Evolutionary conservation across 306 rosid genomes (phyloP), one percentile per base, ranked within the genome.

Genomic region (Adenanthera pavonina): DNA sequence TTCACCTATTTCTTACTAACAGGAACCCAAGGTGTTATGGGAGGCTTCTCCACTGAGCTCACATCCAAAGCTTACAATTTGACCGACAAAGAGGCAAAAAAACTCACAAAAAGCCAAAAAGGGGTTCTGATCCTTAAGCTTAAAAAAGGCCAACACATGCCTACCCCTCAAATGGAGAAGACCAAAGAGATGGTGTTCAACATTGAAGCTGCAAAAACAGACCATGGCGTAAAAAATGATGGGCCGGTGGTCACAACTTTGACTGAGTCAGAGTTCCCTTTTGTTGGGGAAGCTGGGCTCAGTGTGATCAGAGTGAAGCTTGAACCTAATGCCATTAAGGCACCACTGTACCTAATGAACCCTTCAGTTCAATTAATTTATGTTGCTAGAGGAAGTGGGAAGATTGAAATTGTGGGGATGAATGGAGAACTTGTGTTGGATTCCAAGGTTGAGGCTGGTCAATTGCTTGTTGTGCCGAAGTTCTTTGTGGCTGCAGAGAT

Each of bases 1-100:
- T 78, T 87, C 69, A 77, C 83, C 19, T 87, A 87, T 34, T 75
- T 86, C 80, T 1, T 89, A 0, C 13, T 84, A 0, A 53, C 81
- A 1, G 93, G 91, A 43, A 57, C 82, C 14, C 72, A 1, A 20
- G 87, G 93, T 8, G 3, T 84, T 2, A 34, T 87, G 0, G 76
- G 69, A n/a, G 84, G 88, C n/a, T 87, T 87, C 72, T 84, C 91
- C 5, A 41, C 70, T 5, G 86, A 87, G 20, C 69, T 87, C 80
- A 14, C 78, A 4, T 10, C 78, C 52, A 74, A 56, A 65, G 57
- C 84, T 10, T 85, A 76, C 74, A 52, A 46, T 19, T 67, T 80
- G 14, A 81, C 15, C 57, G 40, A 69, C 34, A 53, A 77, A 8
- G 91, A 82, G 25, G 75, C 84, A 5, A 12, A 79, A 0, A 35